Evolutionary conservation across 176 grass and related monocot genomes (phyloP).

Genomic region (Zoysia japonica): DNA sequence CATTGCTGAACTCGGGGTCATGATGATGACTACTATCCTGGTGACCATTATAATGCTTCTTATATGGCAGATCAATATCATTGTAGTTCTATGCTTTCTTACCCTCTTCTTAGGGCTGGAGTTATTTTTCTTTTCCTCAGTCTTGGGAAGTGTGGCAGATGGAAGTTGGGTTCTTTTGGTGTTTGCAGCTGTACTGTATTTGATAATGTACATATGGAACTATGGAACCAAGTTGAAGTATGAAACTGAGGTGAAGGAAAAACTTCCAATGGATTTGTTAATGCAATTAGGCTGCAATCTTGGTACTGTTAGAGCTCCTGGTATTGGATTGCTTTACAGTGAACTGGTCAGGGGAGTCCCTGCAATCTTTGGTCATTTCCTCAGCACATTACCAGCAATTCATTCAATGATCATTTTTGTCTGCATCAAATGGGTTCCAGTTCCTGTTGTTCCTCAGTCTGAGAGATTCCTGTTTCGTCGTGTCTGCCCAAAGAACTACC

Average conservation of each 20-base stretch:
- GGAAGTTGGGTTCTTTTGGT: constrained; percentile 96
- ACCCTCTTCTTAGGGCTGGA: constrained; percentile 82
- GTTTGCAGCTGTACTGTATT: constrained; percentile 78
- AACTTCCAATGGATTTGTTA: constrained; percentile 89
- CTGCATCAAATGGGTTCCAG: constrained; percentile 96
- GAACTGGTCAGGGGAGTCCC: constrained; percentile 88
- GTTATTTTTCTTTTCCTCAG: constrained; percentile 80
- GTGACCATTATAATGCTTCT: constrained; percentile 98
- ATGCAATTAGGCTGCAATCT: constrained; percentile 84
- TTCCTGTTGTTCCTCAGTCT: constrained; percentile 21
- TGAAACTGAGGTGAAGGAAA: constrained; percentile 96
- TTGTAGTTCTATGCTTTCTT: constrained; percentile 78
- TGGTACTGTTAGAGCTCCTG: constrained; percentile 89
- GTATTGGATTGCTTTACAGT: constrained; percentile 95
- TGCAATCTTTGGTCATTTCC: constrained; percentile 92
- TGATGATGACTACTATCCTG: constrained; percentile 96
- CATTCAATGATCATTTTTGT: constrained; percentile 99
- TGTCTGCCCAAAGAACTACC: constrained; percentile 88
- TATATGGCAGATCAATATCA: constrained; percentile 98
- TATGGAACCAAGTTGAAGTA: constrained; percentile 96
- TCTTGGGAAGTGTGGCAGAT: constrained; percentile 64
- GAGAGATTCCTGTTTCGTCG: constrained; percentile 60
- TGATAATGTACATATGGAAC: constrained; percentile 95
- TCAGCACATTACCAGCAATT: constrained; percentile 87
- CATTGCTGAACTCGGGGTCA: constrained; percentile 91